These are phyloP conservation scores for Lentinula novae-zelandiae DNA, from an alignment of 1,284 basidiomycete genomes.

Conservation along the genomic window DNA sequence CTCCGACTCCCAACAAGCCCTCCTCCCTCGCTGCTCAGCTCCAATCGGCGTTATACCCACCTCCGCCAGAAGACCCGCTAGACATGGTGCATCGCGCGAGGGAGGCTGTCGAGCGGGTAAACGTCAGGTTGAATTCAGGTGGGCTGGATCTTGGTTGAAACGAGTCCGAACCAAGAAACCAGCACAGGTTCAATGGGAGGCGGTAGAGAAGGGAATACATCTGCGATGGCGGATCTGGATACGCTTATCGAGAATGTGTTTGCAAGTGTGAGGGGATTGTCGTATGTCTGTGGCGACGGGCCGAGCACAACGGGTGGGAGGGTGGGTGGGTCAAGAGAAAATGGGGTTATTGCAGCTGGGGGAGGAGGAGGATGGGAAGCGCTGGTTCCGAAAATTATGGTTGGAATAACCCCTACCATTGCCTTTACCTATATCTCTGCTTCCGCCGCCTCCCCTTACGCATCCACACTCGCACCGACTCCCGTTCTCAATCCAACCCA, in stretches of 20 bases:
- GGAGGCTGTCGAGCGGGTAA: background rate
- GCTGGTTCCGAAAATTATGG: too few species aligned
- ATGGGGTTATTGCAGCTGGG: too few species aligned
- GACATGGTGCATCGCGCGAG: background rate
- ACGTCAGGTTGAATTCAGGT: too few species aligned
- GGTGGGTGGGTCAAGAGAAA: too few species aligned
- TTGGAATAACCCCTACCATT: background rate
- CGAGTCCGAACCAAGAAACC: too few species aligned
- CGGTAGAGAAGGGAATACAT: background rate
- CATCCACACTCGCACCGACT: background rate
- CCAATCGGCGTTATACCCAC: constrained; percentile 42
- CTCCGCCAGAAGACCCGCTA: constrained; percentile 11
- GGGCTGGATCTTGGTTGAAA: too few species aligned
- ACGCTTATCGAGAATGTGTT: background rate
- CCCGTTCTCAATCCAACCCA: constrained; percentile 33
- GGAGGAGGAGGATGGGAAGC: too few species aligned
- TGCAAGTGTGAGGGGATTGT: background rate
- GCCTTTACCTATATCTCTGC: background rate
- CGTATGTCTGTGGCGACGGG: too few species aligned
- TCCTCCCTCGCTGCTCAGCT: too few species aligned
- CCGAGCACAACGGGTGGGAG: too few species aligned
- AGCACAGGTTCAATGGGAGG: background rate
- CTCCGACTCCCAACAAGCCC: too few species aligned
- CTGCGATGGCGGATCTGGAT: background rate
- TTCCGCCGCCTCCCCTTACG: background rate